phyloP scores from a whole-genome alignment of 1,284 basidiomycete species.

The Pterulicium gracile region DNA sequence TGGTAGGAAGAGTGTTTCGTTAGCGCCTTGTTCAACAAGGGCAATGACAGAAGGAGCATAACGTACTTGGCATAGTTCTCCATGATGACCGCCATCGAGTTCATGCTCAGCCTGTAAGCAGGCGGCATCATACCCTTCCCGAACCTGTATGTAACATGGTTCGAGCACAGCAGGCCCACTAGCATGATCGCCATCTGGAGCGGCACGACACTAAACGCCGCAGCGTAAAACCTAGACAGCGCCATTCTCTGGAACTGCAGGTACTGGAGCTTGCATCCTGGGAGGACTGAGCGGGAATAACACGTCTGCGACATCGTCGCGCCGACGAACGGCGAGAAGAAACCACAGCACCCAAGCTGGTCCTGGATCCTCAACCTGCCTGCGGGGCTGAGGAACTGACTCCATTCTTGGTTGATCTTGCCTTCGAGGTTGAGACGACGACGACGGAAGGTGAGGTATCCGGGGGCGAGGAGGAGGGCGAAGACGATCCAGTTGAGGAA shows the following conservation, averaged over 20 bases:
- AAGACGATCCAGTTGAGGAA: conserved; percentile 58
- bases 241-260: conserved; percentile 40
- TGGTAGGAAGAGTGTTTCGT: conserved; percentile 12
- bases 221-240: conserved; percentile 45
- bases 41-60: conserved; percentile 12
- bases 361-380: conserved; percentile 55
- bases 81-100: conserved; percentile 62
- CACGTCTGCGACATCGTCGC: conserved; percentile 54
- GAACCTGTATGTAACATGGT: conserved; percentile 68
- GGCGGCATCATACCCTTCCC: conserved; percentile 73
- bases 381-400: conserved; percentile 34
- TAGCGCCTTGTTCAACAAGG: too few relatives aligned
- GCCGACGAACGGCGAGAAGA: conserved; percentile 59
- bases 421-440: conserved; percentile 62
- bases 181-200: conserved; percentile 46
- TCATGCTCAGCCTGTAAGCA: conserved; percentile 53
- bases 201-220: conserved; percentile 46
- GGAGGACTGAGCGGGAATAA: conserved; percentile 48
- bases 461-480: conserved; percentile 50
- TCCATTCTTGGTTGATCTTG: conserved; percentile 65
- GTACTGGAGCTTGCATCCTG: conserved; percentile 54
- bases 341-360: conserved; percentile 57
- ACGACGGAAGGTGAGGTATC: conserved; percentile 60
- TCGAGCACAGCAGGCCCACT: conserved; percentile 48
- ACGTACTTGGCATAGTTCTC: conserved; percentile 57